phyloP scores from a whole-genome alignment of 257 asterid genomes.

The Cruciata laevipes region DNA sequence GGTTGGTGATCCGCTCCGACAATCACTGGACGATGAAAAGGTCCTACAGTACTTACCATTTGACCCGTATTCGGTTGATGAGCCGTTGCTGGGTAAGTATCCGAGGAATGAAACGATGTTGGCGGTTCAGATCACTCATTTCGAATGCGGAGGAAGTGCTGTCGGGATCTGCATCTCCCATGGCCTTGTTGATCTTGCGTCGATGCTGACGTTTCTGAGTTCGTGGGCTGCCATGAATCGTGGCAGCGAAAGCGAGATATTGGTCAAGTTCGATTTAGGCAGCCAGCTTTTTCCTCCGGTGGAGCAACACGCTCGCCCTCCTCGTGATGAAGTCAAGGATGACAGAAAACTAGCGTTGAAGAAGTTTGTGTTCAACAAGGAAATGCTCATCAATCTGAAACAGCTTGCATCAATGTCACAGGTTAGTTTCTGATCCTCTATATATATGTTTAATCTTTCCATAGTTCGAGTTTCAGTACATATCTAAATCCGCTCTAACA shows the following conservation, averaged over 20 bases:
- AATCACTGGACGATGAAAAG: background rate
- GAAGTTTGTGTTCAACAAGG: background rate
- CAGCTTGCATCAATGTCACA: background rate
- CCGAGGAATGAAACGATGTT: conserved; percentile 2
- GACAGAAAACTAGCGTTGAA: background rate
- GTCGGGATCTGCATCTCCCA: conserved; percentile 24
- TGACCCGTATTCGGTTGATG: background rate
- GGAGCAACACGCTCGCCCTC: background rate
- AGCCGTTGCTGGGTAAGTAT: background rate
- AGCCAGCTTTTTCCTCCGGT: too few relatives aligned
- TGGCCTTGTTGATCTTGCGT: background rate
- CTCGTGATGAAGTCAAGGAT: background rate
- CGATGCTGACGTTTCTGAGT: background rate
- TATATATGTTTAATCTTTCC: too few relatives aligned
- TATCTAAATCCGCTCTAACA: too few relatives aligned
- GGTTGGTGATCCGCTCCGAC: conserved; percentile 11
- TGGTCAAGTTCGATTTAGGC: background rate
- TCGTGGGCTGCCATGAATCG: background rate
- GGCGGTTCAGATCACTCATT: conserved; percentile 20
- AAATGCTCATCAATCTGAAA: background rate
- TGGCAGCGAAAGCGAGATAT: background rate
- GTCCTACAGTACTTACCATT: background rate
- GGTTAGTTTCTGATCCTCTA: too few relatives aligned
- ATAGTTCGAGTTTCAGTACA: too few relatives aligned
- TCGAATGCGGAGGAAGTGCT: conserved; percentile 28